A percentile compares a stretch with the other conserved stretches of the same genome.
Conservation (phyloP, 192 early-diverging fungal genomes). For the Gamsiella multidivaricata region DNA sequence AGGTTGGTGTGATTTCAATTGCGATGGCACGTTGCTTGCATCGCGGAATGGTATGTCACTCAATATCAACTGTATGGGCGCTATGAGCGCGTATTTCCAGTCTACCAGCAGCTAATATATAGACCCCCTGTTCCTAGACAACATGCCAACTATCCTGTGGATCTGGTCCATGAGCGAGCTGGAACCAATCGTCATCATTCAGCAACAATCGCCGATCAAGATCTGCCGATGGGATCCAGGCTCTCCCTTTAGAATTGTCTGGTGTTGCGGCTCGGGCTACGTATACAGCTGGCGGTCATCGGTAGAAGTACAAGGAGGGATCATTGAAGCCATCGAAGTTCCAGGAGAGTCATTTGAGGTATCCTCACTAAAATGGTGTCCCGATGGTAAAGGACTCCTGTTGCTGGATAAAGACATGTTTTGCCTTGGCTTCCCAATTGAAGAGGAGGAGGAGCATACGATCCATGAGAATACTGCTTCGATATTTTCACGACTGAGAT, state of each 20-base stretch:
- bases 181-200: conserved; percentile 63
- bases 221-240: conserved; percentile 77
- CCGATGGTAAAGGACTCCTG: conserved; percentile 74
- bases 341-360: conserved; percentile 71
- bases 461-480: conserved; percentile 33
- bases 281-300: conserved; percentile 71
- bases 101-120: no score
- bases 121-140: conserved; percentile 68
- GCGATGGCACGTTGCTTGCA: conserved; percentile 66
- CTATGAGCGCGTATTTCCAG: no score
- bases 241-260: conserved; percentile 61
- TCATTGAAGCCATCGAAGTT: conserved; percentile 32
- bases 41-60: conserved; percentile 74
- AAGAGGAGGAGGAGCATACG: conserved; percentile 27
- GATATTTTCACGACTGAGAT: conserved; percentile 28
- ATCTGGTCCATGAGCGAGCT: conserved; percentile 73
- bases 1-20: conserved; percentile 72
- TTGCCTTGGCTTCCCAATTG: conserved; percentile 61
- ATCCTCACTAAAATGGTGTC: conserved; percentile 70
- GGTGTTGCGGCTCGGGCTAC: conserved; percentile 66
- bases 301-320: conserved; percentile 67
- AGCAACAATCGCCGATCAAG: conserved; percentile 68
- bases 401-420: conserved; percentile 83
- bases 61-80: no score
- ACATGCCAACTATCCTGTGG: conserved; percentile 80